Evolutionary conservation across 495 filamentous ascomycete species (phyloP), one percentile per base, ranked within the genome.

Genomic region (Penicillium soppii): DNA sequence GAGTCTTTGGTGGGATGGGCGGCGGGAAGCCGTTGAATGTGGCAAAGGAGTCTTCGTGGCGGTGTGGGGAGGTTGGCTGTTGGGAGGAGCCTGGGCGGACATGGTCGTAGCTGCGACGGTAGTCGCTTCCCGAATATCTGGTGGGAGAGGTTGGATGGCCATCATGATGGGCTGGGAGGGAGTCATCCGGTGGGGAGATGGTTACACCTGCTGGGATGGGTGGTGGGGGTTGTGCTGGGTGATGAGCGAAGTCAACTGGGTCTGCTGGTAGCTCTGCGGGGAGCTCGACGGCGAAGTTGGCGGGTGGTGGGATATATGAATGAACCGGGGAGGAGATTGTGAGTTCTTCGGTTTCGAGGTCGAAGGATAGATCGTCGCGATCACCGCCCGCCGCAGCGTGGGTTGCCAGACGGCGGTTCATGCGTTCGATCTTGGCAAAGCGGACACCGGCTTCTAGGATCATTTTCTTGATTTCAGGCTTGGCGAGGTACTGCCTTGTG

Each of bases 1-100:
- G 90, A 0, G 88, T 95, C 68, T 94, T 94, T 9, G 91, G 89
- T 8, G 91, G 91, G 19, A 92, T 60, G 0, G 91, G 91, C 27
- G 91, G 91, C 0, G 90, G 85, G 52, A 77, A 74, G 33, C 74
- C 75, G 16, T 68, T 71, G 35, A 54, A 36, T n/a, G 60, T 47
- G 4, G 68, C 51, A 52, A 63, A 29, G 46, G 74, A 58, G 51
- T 84, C 71, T 58, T 66, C 54, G 66, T 72, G 82, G 45, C 63
- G 67, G 30, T 65, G 69, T 27, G 77, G 71, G 16, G 74, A 74
- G 33, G 52, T 53, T 42, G 76, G 72, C 23, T 71, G 66, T 19
- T 73, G 60, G 26, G 72, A 73, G 17, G 58, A 49, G 7, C 29
- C 29, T 4, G 66, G 67, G 13, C 70, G 64, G 33, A 57, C 55